A percentile compares a stretch with the other conserved stretches of the same genome.
phyloP scores from a whole-genome alignment of 805 yeast species.

The Nakazawaea laoshanensis region DNA sequence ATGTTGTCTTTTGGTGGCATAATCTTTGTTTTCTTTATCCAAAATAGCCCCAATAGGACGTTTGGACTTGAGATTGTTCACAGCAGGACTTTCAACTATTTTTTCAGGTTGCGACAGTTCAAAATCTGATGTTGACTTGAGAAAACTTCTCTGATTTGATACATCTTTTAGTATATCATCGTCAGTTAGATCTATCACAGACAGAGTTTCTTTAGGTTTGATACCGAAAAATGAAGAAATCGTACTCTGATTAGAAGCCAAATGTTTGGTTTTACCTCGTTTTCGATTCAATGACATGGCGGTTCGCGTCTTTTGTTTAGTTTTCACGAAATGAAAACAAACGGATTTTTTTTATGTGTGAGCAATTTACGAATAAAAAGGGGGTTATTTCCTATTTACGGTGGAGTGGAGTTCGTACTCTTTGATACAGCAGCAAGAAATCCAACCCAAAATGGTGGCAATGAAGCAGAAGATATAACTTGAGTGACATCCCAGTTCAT shows the following conservation, averaged over 20 bases:
- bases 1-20: neutral
- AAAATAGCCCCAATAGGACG: conserved; percentile 4
- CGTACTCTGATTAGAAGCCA: conserved; percentile 2
- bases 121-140: too few relatives aligned
- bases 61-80: conserved; percentile 5
- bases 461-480: conserved; percentile 40
- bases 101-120: too few relatives aligned
- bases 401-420: conserved; percentile 51
- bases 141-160: conserved; percentile 4
- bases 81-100: neutral
- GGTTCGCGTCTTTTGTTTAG: too few relatives aligned
- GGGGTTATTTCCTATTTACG: conserved; percentile 32
- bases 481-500: conserved; percentile 39
- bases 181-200: conserved; percentile 2
- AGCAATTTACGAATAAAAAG: too few relatives aligned
- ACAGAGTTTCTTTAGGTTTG: neutral
- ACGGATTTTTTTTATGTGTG: too few relatives aligned
- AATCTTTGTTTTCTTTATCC: neutral
- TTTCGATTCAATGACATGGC: too few relatives aligned
- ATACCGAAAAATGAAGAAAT: conserved; percentile 2
- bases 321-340: too few relatives aligned
- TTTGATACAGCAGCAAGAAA: conserved; percentile 37
- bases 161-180: conserved; percentile 8
- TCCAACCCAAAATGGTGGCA: conserved; percentile 26
- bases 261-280: too few relatives aligned